Evolutionary conservation across 192 early-diverging fungal species (phyloP).

Genomic region (Rhizophagus prolifer): DNA sequence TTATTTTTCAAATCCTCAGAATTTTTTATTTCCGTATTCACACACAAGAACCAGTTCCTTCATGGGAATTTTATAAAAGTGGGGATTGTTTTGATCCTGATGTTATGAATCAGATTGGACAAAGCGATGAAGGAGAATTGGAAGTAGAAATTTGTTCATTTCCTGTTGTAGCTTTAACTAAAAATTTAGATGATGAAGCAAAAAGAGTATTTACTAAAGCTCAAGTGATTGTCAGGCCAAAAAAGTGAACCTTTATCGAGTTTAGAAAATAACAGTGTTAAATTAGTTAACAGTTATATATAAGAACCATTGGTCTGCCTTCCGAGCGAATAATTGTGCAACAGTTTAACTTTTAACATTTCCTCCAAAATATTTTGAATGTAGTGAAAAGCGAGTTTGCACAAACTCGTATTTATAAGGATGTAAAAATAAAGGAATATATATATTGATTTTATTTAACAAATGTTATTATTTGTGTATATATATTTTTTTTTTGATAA

Average conservation of each 20-base stretch:
- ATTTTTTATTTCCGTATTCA: constrained; percentile 14
- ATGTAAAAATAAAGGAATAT: too few species aligned
- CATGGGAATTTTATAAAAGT: background rate
- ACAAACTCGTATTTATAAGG: too few species aligned
- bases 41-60: background rate
- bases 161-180: background rate
- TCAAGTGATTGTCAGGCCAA: constrained; percentile 1
- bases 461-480: too few species aligned
- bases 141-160: constrained; percentile 25
- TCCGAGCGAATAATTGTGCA: too few species aligned
- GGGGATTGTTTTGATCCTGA: background rate
- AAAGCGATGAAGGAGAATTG: background rate
- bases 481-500: too few species aligned
- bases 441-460: too few species aligned
- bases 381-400: too few species aligned
- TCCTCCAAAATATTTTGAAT: too few species aligned
- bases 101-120: background rate
- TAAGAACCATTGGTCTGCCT: too few species aligned
- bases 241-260: background rate
- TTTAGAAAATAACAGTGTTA: too few species aligned
- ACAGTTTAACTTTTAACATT: too few species aligned
- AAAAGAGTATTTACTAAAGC: constrained; percentile 22
- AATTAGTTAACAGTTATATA: too few species aligned
- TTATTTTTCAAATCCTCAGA: background rate
- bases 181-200: background rate